phyloP scores from a whole-genome alignment of 1,139 yeast species.

The Sugiyamaella xylanicola region DNA sequence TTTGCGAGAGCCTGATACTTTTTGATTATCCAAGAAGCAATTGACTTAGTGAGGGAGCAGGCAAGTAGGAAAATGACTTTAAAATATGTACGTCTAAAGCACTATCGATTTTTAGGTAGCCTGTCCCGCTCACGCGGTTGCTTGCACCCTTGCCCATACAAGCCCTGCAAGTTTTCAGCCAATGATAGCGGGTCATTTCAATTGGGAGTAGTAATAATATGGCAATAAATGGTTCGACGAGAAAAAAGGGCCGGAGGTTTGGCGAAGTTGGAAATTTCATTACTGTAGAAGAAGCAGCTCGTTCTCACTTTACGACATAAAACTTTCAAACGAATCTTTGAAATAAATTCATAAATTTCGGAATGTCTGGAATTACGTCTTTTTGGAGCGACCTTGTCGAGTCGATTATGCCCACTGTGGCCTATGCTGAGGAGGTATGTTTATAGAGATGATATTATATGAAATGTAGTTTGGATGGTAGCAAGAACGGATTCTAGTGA shows the following conservation, averaged over 20 bases:
- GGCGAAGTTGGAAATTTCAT: constrained; percentile 18
- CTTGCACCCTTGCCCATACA: background rate
- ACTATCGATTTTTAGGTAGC: no score
- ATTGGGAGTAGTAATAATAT: constrained; percentile 17
- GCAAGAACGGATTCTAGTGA: background rate
- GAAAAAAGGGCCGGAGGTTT: constrained; percentile 12
- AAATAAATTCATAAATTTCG: constrained; percentile 21
- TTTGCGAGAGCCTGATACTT: no score
- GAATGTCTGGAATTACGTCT: constrained; percentile 60
- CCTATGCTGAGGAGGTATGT: constrained; percentile 72
- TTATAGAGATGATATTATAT: constrained; percentile 14
- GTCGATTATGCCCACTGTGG: constrained; percentile 74
- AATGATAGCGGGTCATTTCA: constrained; percentile 11
- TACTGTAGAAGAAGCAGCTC: background rate
- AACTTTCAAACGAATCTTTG: background rate
- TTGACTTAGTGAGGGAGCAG: no score
- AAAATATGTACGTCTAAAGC: no score
- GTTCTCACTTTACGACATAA: constrained; percentile 1
- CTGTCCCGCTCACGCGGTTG: constrained; percentile 7
- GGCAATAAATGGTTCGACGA: constrained; percentile 15
- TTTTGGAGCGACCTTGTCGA: constrained; percentile 69
- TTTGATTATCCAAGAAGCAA: no score
- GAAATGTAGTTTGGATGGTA: background rate
- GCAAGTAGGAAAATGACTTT: no score
- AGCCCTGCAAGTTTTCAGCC: constrained; percentile 11